Conservation (phyloP, 352 stramenopile species). For the Phytophthora cactorum region DNA sequence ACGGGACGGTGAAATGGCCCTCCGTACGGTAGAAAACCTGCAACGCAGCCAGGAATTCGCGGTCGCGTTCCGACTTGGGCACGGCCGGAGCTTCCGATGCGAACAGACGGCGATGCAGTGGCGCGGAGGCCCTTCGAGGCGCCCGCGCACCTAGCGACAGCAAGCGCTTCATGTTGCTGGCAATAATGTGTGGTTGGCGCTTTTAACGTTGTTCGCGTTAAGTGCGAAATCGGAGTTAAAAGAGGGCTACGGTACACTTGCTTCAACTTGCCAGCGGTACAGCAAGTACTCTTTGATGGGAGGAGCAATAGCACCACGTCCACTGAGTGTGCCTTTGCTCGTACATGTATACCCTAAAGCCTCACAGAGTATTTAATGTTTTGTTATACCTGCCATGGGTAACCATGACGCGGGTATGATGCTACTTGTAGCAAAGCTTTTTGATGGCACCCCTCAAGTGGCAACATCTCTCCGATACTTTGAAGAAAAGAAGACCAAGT, state of each 20-base stretch:
- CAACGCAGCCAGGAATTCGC: slow-evolving; percentile 58
- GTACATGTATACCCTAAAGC: too few relatives aligned
- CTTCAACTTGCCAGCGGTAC: slow-evolving; percentile 10
- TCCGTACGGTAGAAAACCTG: slow-evolving; percentile 57
- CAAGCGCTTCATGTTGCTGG: slow-evolving; percentile 24
- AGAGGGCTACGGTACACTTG: neutral
- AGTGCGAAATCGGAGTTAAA: slow-evolving; percentile 9
- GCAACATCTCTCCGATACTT: neutral
- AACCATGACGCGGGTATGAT: neutral
- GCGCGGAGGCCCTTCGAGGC: neutral
- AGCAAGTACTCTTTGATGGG: slow-evolving; percentile 4
- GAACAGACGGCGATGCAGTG: slow-evolving; percentile 6
- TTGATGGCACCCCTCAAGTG: neutral
- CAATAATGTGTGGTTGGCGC: slow-evolving; percentile 14
- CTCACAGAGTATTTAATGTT: too few relatives aligned
- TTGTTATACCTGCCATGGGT: too few relatives aligned
- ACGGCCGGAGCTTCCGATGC: slow-evolving; percentile 1
- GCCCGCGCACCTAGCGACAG: slow-evolving; percentile 6
- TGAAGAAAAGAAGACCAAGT: neutral
- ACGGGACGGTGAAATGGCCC: slow-evolving; percentile 77
- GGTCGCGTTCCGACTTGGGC: slow-evolving; percentile 49
- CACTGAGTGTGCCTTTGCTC: too few relatives aligned
- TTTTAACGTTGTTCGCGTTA: neutral
- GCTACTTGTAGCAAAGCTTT: neutral
- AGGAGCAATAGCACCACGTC: slow-evolving; percentile 13